Base-by-base conservation (phyloP, 1,284 basidiomycete genomes). In the Ustilago crameri region DNA sequence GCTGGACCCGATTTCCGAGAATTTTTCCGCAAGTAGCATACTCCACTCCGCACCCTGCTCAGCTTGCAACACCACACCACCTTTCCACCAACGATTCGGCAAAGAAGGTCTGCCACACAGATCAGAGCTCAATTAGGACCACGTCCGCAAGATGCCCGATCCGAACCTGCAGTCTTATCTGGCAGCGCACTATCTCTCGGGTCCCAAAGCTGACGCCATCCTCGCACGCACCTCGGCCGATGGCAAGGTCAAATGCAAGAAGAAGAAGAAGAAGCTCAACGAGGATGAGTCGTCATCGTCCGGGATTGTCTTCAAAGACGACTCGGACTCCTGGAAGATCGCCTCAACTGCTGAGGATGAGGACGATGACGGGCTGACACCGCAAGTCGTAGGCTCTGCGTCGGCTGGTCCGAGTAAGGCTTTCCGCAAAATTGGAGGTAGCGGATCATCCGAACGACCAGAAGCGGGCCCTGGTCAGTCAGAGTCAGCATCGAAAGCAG, bases 161-260 rank as follows among this genome's bases (percentile, higher is more conserved):
- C 75, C 74, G 7, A 53, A 85, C 63, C 81, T 87, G 30, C 85
- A 87, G 77, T 83, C 85, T 9, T 87, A 87, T 75, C 78, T 87
- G 10, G 87, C 87, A 1, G 72, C 84, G 30, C 86, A 86, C 52
- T 98, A 98, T 85, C 96, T 98, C 92, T 91, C 94, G 7, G 95
- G 95, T 0, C 90, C 93, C 0, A 98, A 97, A 83, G 94, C 95
- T 3, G 95, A 98, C 75, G 94, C 93, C 15, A 97, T 98, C 71
- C 87, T 98, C 4, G 86, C 93, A 3, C 88, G 88, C 46, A 84
- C 87, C 0, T 69, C 54, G 0, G 35, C 35, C n/a, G 87, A 86
- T 2, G 86, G 87, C 0, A 85, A 88, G 51, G 87, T 88, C 78
- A 90, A 89, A 84, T 87, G 86, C 80, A 92, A 85, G 78, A 85